Base-by-base conservation (phyloP, 768 basidiomycete genomes). In the Gloeopeniophorella convolvens region DNA sequence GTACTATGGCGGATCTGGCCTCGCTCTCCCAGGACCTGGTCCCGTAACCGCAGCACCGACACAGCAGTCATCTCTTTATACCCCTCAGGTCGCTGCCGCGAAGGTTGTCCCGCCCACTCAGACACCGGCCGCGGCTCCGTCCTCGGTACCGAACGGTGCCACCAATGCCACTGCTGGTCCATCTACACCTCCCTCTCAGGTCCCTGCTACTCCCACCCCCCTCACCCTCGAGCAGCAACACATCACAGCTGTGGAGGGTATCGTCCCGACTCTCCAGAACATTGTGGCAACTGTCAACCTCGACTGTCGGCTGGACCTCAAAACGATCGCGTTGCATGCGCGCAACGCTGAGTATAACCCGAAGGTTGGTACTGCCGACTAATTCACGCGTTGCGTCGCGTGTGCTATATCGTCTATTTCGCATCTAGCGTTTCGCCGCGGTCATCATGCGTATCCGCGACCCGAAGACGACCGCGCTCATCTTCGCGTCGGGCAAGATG, bases 371-470 rank as follows among this genome's bases (percentile, higher is more conserved):
- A 75, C 68, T 24, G 42, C 64, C 63, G 64, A 66, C 68, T 73
- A 60, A 67, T 58, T 59, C 69, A 68, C 68, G 70, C 69, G 71
- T 75, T 71, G 74, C 78, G 76, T 77, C 79, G 79, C 72, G 72
- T 75, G 28, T 62, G 61, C 63, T 70, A 73, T 72, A 71, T 72
- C 76, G 70, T 74, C 70, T 72, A 69, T 67, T 71, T 63, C 70
- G 58, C 66, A 63, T 72, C 48, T 74, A 99, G 96, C 96, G 96
- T 85, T 99, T 99, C 75, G 96, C 95, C 61, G 96, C 96, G 54
- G 96, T 98, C 60, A 98, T 99, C 72, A 99, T 99, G 96, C 91
- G 96, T 69, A 98, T 99, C 65, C 93, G 96, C 60, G 96, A 98
- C 62, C 96, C 96, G 43, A 99, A 99, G 77, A 99, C 96, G 52